Conservation (phyloP, 495 filamentous ascomycete species). For the Aspergillus nidulans region DNA sequence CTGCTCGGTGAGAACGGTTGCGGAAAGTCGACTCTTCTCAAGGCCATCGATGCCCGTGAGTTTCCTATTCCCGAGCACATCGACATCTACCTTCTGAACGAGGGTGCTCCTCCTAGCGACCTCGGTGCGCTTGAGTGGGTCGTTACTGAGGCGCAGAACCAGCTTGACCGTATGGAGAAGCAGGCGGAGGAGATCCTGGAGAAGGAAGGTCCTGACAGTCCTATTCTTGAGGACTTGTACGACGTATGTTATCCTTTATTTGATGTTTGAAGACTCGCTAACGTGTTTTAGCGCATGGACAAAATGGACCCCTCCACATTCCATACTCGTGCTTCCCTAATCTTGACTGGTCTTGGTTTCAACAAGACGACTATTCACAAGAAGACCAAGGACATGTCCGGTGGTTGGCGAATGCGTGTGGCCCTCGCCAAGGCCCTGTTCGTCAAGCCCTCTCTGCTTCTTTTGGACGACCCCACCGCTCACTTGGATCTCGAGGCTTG, state of each 20-base stretch:
- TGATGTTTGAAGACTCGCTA: conserved; percentile 19
- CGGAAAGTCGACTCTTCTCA: conserved; percentile 94
- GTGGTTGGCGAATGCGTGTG: conserved; percentile 99
- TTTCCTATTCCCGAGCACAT: conserved; percentile 94
- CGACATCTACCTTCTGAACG: conserved; percentile 97
- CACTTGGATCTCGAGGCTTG: conserved; percentile 99
- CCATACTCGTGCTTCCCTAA: conserved; percentile 89
- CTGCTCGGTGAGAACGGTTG: conserved; percentile 98
- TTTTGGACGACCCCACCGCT: conserved; percentile 97
- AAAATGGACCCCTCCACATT: conserved; percentile 99
- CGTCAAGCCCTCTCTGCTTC: conserved; percentile 90
- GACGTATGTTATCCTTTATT: conserved; percentile 60
- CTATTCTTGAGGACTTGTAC: conserved; percentile 90
- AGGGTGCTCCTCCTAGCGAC: conserved; percentile 88
- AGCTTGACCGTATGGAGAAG: conserved; percentile 84
- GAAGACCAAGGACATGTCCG: conserved; percentile 99
- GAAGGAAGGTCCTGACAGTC: conserved; percentile 83
- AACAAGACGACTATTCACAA: conserved; percentile 96
- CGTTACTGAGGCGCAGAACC: conserved; percentile 88
- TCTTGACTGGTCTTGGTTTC: conserved; percentile 98
- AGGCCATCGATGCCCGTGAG: conserved; percentile 89
- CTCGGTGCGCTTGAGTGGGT: conserved; percentile 95
- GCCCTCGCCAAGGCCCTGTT: conserved; percentile 96
- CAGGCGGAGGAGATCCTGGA: conserved; percentile 88
- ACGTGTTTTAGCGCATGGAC: conserved; percentile 76